phyloP scores from a whole-genome alignment of 2,329 filamentous ascomycete species.

The Chaetoscypha palmicola region DNA sequence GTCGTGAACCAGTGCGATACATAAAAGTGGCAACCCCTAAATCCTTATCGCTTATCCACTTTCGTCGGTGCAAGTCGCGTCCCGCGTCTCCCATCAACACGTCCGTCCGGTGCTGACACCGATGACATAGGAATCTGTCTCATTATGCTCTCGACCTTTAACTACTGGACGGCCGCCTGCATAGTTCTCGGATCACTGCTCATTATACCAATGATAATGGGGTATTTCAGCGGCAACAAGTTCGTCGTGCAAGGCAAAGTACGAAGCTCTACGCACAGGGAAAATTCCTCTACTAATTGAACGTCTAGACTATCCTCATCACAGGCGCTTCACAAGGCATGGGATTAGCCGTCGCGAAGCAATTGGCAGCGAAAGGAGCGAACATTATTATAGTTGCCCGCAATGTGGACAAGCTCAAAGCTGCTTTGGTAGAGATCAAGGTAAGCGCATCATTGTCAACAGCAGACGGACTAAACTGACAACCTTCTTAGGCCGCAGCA shows the following conservation, averaged over 20 bases:
- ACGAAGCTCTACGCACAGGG: constrained; percentile 23
- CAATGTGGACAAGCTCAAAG: constrained; percentile 65
- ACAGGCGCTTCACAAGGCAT: constrained; percentile 93
- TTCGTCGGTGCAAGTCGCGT: not conserved
- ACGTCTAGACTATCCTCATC: constrained; percentile 70
- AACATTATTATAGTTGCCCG: constrained; percentile 82
- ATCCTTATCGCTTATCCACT: not conserved
- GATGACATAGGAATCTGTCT: not conserved
- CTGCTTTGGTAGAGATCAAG: constrained; percentile 58
- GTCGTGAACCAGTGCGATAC: too few species aligned
- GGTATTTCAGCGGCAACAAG: constrained; percentile 65
- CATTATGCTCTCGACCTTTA: constrained; percentile 1
- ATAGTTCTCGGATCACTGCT: constrained; percentile 25
- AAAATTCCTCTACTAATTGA: not conserved
- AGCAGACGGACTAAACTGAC: constrained; percentile 7
- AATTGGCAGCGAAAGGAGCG: constrained; percentile 76
- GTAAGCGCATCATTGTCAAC: constrained; percentile 34
- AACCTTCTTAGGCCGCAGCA: constrained; percentile 50
- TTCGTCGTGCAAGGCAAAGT: constrained; percentile 84
- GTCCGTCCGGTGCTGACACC: not conserved
- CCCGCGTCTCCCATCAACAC: not conserved
- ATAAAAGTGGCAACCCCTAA: too few species aligned
- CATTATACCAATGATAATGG: constrained; percentile 45
- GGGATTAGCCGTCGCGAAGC: constrained; percentile 67
- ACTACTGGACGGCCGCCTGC: constrained; percentile 13